These are phyloP conservation scores for Colletotrichum paranaense DNA, from an alignment of 2,329 filamentous ascomycete species.

Conservation along the genomic window DNA sequence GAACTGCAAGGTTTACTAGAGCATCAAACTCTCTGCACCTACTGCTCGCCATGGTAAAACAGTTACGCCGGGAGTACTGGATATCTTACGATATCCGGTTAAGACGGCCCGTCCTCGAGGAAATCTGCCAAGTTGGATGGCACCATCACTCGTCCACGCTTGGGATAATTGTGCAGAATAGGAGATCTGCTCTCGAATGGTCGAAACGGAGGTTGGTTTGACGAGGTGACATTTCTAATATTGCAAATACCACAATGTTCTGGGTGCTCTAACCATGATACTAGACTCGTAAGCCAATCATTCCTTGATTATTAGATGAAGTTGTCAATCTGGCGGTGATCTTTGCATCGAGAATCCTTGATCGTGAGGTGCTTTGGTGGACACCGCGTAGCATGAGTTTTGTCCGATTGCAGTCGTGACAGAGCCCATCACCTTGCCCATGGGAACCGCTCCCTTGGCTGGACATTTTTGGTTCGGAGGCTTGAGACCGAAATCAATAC, in stretches of 20 bases:
- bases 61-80: neutral
- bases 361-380: neutral
- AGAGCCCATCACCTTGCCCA: neutral
- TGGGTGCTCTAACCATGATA: neutral
- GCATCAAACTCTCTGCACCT: neutral
- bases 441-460: neutral
- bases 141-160: neutral
- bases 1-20: neutral
- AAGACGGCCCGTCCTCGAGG: neutral
- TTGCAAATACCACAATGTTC: neutral
- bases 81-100: neutral
- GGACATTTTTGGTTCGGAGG: constrained; percentile 40
- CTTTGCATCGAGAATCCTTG: neutral
- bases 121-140: neutral
- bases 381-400: neutral
- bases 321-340: neutral
- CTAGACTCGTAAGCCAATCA: neutral
- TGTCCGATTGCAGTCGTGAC: neutral
- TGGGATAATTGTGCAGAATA: neutral
- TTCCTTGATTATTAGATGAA: neutral
- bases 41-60: neutral
- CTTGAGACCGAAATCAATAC: constrained; percentile 41
- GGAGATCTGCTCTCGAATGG: neutral
- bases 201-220: neutral
- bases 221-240: neutral